Conservation (phyloP, 805 yeast genomes). For the Nematodospora valgi region DNA sequence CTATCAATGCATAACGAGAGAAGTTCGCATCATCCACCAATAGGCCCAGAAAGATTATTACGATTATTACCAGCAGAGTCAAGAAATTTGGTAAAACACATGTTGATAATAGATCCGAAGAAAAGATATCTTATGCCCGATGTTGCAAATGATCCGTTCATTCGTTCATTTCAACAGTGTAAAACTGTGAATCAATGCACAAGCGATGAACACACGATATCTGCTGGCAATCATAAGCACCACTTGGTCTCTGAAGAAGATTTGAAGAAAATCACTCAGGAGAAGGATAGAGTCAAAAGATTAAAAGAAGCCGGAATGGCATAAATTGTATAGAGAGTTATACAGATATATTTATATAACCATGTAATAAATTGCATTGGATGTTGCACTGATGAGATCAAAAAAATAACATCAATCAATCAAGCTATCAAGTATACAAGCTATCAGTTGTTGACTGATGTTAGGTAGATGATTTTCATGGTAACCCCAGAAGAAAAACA, state of each 20-base stretch:
- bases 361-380: background rate
- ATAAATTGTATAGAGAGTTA: constrained; percentile 4
- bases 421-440: background rate
- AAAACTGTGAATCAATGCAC: constrained; percentile 16
- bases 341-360: background rate
- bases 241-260: constrained; percentile 70
- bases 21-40: constrained; percentile 4
- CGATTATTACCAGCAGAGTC: constrained; percentile 68
- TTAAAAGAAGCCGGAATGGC: constrained; percentile 19
- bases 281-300: constrained; percentile 24
- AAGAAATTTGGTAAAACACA: constrained; percentile 55
- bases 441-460: too few relatives aligned
- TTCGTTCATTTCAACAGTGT: constrained; percentile 55
- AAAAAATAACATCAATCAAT: background rate
- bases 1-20: background rate
- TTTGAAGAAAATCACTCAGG: constrained; percentile 34
- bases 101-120: constrained; percentile 61
- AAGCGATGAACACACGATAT: constrained; percentile 10
- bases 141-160: constrained; percentile 57
- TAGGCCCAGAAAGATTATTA: constrained; percentile 71
- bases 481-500: too few relatives aligned
- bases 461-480: too few relatives aligned
- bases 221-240: constrained; percentile 49
- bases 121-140: constrained; percentile 59
- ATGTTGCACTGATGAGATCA: background rate